phyloP scores from a whole-genome alignment of 768 basidiomycete genomes.

The Vararia minispora region DNA sequence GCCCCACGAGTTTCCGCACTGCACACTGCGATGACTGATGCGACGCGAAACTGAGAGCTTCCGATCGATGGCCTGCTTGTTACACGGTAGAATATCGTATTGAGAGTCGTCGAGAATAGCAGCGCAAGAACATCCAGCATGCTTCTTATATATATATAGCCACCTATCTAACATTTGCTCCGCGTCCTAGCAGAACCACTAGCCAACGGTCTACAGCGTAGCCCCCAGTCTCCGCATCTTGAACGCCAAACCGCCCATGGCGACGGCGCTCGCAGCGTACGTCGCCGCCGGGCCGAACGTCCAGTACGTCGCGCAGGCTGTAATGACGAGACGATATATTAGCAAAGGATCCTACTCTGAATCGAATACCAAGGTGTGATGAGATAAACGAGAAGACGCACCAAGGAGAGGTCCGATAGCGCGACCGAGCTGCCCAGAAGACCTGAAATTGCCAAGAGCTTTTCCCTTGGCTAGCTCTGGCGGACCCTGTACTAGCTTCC shows the following conservation, averaged over 20 bases:
- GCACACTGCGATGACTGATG: too few relatives aligned
- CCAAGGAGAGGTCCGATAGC: conserved; percentile 90
- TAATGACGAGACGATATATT: too few relatives aligned
- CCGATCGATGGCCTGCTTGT: too few relatives aligned
- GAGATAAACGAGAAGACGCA: conserved; percentile 23
- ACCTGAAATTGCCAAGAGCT: conserved; percentile 79
- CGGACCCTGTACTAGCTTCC: conserved; percentile 42
- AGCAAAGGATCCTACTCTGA: conserved; percentile 9
- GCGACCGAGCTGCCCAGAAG: conserved; percentile 89
- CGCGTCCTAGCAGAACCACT: too few relatives aligned
- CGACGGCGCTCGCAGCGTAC: conserved; percentile 51
- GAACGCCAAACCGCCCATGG: conserved; percentile 50
- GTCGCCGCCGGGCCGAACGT: conserved; percentile 74
- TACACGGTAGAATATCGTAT: too few relatives aligned
- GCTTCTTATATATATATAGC: too few relatives aligned
- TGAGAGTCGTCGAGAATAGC: too few relatives aligned
- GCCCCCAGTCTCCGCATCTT: conserved; percentile 42
- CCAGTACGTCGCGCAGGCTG: conserved; percentile 85
- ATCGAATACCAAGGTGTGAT: conserved; percentile 2
- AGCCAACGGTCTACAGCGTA: too few relatives aligned
- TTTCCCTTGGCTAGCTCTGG: conserved; percentile 73
- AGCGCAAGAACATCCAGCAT: too few relatives aligned
- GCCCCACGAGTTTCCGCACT: too few relatives aligned
- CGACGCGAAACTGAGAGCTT: too few relatives aligned
- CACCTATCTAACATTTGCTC: too few relatives aligned